Conservation (phyloP, 2,329 filamentous ascomycete species). For the Leptographium radiaticola region DNA sequence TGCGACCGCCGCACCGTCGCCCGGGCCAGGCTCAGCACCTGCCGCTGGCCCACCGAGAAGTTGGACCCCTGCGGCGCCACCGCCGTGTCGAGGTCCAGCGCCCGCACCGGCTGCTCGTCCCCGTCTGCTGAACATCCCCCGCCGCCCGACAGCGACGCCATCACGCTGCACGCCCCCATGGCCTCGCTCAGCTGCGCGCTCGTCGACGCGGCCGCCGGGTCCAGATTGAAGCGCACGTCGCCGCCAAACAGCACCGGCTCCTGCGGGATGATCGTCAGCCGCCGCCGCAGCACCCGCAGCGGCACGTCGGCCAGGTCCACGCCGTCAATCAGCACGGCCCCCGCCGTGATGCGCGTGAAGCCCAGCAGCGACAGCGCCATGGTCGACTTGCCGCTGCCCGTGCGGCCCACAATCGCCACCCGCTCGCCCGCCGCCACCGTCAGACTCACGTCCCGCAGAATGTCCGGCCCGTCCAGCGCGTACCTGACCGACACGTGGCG, state of each 20-base stretch:
- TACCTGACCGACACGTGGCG: slow-evolving; percentile 17
- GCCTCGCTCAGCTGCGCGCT: slow-evolving; percentile 42
- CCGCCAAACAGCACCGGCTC: slow-evolving; percentile 24
- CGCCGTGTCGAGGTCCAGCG: slow-evolving; percentile 27
- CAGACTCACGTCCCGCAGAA: slow-evolving; percentile 17
- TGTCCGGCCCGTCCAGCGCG: slow-evolving; percentile 15
- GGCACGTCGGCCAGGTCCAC: slow-evolving; percentile 21
- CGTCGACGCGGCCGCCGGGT: slow-evolving; percentile 46
- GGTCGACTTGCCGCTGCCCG: slow-evolving; percentile 55
- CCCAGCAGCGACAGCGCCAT: slow-evolving; percentile 21
- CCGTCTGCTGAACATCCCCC: neutral
- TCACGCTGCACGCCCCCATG: slow-evolving; percentile 47
- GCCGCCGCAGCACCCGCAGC: slow-evolving; percentile 20
- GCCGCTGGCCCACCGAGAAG: slow-evolving; percentile 44
- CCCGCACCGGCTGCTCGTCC: neutral
- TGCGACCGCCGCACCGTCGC: slow-evolving; percentile 41
- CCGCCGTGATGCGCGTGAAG: slow-evolving; percentile 20
- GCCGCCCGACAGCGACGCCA: slow-evolving; percentile 30
- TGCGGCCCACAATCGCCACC: slow-evolving; percentile 54
- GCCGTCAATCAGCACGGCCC: slow-evolving; percentile 22
- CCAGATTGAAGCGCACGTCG: slow-evolving; percentile 41
- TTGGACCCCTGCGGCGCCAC: slow-evolving; percentile 41
- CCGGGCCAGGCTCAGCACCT: slow-evolving; percentile 43
- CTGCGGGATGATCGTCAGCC: slow-evolving; percentile 26
- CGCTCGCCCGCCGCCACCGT: slow-evolving; percentile 39